Base-by-base conservation (phyloP, 192 early-diverging fungal species). In the Oehlia diaphana region DNA sequence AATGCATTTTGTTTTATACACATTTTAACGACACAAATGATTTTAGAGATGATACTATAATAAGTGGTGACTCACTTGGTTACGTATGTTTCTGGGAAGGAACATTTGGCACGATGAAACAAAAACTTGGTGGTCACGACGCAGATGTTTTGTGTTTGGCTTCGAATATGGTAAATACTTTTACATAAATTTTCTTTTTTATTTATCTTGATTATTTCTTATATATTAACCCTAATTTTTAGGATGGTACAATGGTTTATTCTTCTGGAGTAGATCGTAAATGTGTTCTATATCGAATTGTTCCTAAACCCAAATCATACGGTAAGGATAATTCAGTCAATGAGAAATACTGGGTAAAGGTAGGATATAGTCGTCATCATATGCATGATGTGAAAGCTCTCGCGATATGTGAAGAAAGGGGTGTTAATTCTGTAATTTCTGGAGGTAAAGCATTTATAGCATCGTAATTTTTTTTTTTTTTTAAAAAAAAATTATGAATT, bases 381-480 rank as follows among this genome's bases (percentile, higher is more conserved):
- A 93, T 93, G 19, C 96, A 99, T 82, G 97, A 99, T 82, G 95
- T 99, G 47, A 91, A 95, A 35, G 93, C 96, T 26, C 76, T 99
- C 28, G 92, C 92, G 2, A 86, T 96, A 44, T 87, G 93, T 81
- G 94, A 96, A 67, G 86, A 85, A 70, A 84, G 90, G 53, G 84
- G 86, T 16, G 84, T 90, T 42, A 91, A 94, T 42, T 82, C 92
- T 12, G 81, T 99, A 58, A 90, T 97, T 53, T 92, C 95, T 61
- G 97, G 96, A 39, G 74, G 74, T 76, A 37, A 21, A 19, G 9
- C 9, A 28, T 53, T 28, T 42, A 58, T 35, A 9, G 13, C 14
- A 5, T 74, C 23, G 0, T 73, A 13, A 31, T n/a, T n/a, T n/a
- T n/a, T n/a, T n/a, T 33, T 33, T 58, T 50, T 28, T 53, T 47